Evolutionary conservation across 805 yeast species (phyloP).

Genomic region (Saccharomycopsis fodiens): DNA sequence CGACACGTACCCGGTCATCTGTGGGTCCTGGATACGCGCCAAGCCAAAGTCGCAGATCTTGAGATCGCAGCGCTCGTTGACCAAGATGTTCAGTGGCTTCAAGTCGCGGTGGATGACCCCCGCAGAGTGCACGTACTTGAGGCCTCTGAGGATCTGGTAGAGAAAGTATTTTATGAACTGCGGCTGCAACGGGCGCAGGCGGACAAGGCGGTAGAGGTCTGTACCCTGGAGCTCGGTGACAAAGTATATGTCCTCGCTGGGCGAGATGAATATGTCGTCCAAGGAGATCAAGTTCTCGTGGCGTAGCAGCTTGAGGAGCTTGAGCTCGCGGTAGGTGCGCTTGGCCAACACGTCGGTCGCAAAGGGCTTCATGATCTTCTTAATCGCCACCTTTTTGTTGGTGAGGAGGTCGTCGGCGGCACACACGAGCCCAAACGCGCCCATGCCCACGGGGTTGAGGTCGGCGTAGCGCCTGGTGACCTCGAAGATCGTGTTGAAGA

Average conservation of each 20-base stretch:
- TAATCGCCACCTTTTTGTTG: constrained; percentile 85
- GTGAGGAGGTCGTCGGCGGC: constrained; percentile 87
- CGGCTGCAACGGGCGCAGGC: constrained; percentile 89
- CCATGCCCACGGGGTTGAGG: constrained; percentile 98
- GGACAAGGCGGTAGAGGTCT: constrained; percentile 83
- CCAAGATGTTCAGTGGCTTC: constrained; percentile 76
- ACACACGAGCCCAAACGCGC: constrained; percentile 97
- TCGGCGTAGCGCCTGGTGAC: constrained; percentile 85
- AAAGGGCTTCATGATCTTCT: constrained; percentile 96
- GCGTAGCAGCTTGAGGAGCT: constrained; percentile 82
- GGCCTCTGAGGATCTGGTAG: constrained; percentile 86
- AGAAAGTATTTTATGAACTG: constrained; percentile 96
- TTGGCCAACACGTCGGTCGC: constrained; percentile 91
- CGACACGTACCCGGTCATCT: constrained; percentile 97
- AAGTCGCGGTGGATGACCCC: constrained; percentile 88
- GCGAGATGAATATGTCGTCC: constrained; percentile 90
- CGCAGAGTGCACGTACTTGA: constrained; percentile 85
- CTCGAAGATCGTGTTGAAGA: constrained; percentile 92
- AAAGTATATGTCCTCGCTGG: constrained; percentile 90
- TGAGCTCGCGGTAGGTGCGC: constrained; percentile 92
- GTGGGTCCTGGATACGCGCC: constrained; percentile 96
- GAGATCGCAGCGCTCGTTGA: constrained; percentile 85
- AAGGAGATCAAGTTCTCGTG: constrained; percentile 92
- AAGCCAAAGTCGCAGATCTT: constrained; percentile 92
- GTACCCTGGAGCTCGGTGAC: constrained; percentile 97